phyloP scores from a whole-genome alignment of 1,284 basidiomycete genomes.

The Ganoderma lingzhi region DNA sequence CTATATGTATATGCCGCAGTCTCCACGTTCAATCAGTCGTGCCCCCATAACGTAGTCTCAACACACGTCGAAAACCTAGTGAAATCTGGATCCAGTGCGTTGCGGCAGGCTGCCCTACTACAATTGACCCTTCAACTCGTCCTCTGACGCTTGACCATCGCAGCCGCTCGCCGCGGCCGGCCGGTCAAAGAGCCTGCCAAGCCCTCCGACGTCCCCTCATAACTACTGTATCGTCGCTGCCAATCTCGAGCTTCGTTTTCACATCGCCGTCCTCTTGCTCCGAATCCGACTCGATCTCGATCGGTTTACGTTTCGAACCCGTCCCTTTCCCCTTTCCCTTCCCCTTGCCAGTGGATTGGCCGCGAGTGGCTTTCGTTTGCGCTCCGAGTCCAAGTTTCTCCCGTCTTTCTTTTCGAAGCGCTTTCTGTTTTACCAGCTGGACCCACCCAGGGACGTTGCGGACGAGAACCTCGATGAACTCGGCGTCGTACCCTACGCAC shows the following conservation, averaged over 20 bases:
- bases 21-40: no score
- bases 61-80: no score
- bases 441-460: slow-evolving; percentile 2
- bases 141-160: not conserved
- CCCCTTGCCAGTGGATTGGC: not conserved
- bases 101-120: no score
- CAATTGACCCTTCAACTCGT: not conserved
- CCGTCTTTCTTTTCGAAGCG: not conserved
- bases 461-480: slow-evolving; percentile 4
- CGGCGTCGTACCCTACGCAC: slow-evolving; percentile 18
- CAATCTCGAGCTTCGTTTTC: not conserved
- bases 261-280: not conserved
- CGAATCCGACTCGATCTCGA: not conserved
- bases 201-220: not conserved
- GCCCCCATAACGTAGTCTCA: no score
- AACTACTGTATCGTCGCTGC: not conserved
- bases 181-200: not conserved
- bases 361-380: not conserved
- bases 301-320: not conserved
- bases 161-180: not conserved
- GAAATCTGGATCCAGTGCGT: no score
- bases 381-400: not conserved
- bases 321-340: not conserved
- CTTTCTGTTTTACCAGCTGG: not conserved
- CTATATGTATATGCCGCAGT: no score